Percentiles rank a stretch among this genome's conserved stretches.
These are phyloP conservation scores for Fusarium newnesense DNA, from an alignment of 2,329 filamentous ascomycete species.

Conservation along the genomic window DNA sequence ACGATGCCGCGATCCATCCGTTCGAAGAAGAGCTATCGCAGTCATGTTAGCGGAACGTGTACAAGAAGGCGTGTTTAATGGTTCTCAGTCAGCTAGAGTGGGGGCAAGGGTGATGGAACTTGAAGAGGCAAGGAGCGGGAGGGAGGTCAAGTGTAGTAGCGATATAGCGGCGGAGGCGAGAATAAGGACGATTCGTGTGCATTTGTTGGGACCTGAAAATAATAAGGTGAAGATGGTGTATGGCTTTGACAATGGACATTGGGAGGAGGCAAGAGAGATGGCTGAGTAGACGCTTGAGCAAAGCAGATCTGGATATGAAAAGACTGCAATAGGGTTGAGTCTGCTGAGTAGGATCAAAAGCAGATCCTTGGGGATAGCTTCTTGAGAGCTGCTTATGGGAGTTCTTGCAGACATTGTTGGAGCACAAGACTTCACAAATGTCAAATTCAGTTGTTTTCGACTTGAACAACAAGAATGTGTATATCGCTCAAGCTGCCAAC, in stretches of 20 bases:
- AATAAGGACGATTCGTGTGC: slow-evolving; percentile 10
- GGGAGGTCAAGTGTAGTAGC: neutral
- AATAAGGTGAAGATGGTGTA: slow-evolving; percentile 10
- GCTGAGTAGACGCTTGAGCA: neutral
- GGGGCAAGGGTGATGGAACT: slow-evolving; percentile 20
- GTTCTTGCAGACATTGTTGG: neutral
- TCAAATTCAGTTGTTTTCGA: neutral
- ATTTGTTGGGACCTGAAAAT: neutral
- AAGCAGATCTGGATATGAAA: neutral
- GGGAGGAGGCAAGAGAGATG: slow-evolving; percentile 6
- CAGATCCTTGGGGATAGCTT: neutral
- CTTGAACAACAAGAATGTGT: neutral
- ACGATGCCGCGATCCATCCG: slow-evolving; percentile 13
- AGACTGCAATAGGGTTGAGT: fast-evolving
- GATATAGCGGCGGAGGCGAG: slow-evolving; percentile 3
- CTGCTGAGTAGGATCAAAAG: neutral
- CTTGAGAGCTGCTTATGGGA: neutral
- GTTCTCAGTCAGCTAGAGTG: slow-evolving; percentile 2
- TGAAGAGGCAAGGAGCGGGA: slow-evolving; percentile 13
- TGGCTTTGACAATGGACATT: slow-evolving; percentile 2
- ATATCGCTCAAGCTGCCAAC: neutral
- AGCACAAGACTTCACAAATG: too few species aligned
- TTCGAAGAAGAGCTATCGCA: slow-evolving; percentile 11
- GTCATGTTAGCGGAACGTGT: slow-evolving; percentile 18
- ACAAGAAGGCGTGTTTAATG: slow-evolving; percentile 25